These are phyloP conservation scores for Fusarium metavorans DNA, from an alignment of 2,329 filamentous ascomycete genomes.

Conservation along the genomic window DNA sequence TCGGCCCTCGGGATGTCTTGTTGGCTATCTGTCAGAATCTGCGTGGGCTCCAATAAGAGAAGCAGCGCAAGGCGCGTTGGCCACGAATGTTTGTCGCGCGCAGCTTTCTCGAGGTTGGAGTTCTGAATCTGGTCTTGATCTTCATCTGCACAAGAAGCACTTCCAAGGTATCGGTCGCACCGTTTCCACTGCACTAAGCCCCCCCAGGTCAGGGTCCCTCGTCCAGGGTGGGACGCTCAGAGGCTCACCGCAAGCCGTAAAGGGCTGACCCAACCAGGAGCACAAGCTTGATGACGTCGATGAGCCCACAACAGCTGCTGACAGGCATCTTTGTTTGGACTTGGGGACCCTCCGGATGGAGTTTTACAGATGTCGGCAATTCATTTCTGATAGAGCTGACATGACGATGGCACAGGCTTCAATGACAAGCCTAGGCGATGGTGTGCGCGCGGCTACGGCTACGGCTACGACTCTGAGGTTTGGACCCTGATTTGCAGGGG, in stretches of 20 bases:
- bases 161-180: constrained; percentile 39
- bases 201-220: constrained; percentile 27
- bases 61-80: constrained; percentile 10
- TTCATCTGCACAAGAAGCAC: constrained; percentile 33
- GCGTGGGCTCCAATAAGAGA: constrained; percentile 29
- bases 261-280: constrained; percentile 31
- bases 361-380: constrained; percentile 28
- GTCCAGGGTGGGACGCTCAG: constrained; percentile 20
- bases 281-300: constrained; percentile 39
- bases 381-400: constrained; percentile 12
- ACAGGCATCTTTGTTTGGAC: constrained; percentile 18
- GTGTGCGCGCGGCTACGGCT: constrained; percentile 18
- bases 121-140: constrained; percentile 38
- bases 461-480: constrained; percentile 21
- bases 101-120: constrained; percentile 19
- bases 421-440: constrained; percentile 12
- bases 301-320: constrained; percentile 20
- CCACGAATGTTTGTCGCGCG: not conserved
- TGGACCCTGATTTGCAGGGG: constrained; percentile 41
- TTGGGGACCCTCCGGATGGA: not conserved
- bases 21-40: constrained; percentile 30
- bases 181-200: constrained; percentile 35
- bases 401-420: constrained; percentile 10
- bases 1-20: constrained; percentile 13
- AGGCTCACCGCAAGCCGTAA: constrained; percentile 36